Evolutionary conservation across 2,329 filamentous ascomycete genomes (phyloP), one percentile per base, ranked within the genome.

Genomic region (Botrytis paeoniae): DNA sequence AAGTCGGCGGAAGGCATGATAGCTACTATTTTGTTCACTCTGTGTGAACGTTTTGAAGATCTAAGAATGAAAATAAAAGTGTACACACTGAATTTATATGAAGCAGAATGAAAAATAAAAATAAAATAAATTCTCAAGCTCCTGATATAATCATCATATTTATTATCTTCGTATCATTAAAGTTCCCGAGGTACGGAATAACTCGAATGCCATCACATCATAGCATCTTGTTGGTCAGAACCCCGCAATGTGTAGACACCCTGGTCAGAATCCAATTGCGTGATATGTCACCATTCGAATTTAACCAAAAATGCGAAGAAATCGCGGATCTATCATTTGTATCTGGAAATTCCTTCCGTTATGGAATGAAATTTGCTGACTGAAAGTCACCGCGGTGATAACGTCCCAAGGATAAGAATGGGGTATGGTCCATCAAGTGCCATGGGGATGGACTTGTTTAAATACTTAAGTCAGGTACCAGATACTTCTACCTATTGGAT

Each of bases 231-330:
- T 69, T 70, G 51, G 54, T 35, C n/a, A 35, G 39, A 69, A 60
- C 39, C 68, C 68, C 54, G 54, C 51, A 61, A 45, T 35, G n/a
- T n/a, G 35, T 41, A 54, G 22, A 41, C 20, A 43, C 68, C 68
- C 54, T n/a, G 68, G 51, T 61, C 51, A n/a, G 16, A 20, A 18
- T 41, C 25, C 39, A 25, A 70, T 70, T 70, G 68, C 68, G 68
- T 70, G 68, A 70, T 70, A 70, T 70, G 68, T 59, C 68, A 61
- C 37, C 68, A 70, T 70, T 29, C 20, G 25, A 35, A 12, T n/a
- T 25, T 37, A 14, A 35, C 68, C 51, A 45, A 32, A 69, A 69
- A n/a, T 35, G 37, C 22, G 16, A 18, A 25, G 35, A 60, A 59
- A 43, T 35, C 51, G 29, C 66, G 37, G 66, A 43, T 43, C 22